Percentiles rank a stretch among this genome's conserved stretches.
Conservation (phyloP, 768 basidiomycete species). For the Leccinum ochraceum region DNA sequence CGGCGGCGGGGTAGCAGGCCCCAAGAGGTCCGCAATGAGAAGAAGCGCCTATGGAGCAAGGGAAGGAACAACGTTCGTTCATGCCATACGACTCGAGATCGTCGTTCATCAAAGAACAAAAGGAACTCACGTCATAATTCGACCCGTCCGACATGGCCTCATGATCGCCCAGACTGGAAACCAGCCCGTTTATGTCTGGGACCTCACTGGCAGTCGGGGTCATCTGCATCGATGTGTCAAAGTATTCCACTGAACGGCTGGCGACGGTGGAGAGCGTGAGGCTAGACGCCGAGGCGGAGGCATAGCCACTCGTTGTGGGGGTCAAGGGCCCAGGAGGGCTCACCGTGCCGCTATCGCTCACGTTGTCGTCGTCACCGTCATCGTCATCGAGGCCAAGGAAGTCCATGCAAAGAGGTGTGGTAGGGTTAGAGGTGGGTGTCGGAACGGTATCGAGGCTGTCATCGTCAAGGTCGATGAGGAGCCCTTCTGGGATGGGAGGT, state of each 20-base stretch:
- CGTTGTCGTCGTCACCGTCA: conserved; percentile 19
- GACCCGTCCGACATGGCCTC: conserved; percentile 42
- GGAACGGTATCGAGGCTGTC: conserved; percentile 30
- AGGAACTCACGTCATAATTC: conserved; percentile 62
- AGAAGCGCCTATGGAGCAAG: conserved; percentile 50
- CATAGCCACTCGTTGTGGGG: conserved; percentile 29
- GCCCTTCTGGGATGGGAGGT: conserved; percentile 48
- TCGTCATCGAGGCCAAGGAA: conserved; percentile 27
- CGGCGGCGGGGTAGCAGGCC: conserved; percentile 54
- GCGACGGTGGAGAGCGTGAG: conserved; percentile 28
- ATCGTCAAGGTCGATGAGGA: conserved; percentile 59
- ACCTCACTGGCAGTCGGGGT: conserved; percentile 33
- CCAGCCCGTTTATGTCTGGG: conserved; percentile 66
- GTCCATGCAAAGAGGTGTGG: conserved; percentile 23
- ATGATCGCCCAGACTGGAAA: conserved; percentile 54
- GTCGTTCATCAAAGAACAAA: conserved; percentile 19
- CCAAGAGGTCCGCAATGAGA: conserved; percentile 61
- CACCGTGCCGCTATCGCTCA: conserved; percentile 33
- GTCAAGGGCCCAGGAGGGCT: conserved; percentile 35
- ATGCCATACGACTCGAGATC: conserved; percentile 22
- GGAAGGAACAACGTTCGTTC: conserved; percentile 12
- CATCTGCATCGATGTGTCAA: conserved; percentile 30
- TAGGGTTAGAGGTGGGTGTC: conserved; percentile 9
- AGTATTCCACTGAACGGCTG: conserved; percentile 29
- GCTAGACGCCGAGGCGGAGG: conserved; percentile 32